A percentile compares a stretch with the other conserved stretches of the same genome.
These are phyloP conservation scores for Pyrus betulifolia DNA, from an alignment of 306 rosid species.

Conservation along the genomic window DNA sequence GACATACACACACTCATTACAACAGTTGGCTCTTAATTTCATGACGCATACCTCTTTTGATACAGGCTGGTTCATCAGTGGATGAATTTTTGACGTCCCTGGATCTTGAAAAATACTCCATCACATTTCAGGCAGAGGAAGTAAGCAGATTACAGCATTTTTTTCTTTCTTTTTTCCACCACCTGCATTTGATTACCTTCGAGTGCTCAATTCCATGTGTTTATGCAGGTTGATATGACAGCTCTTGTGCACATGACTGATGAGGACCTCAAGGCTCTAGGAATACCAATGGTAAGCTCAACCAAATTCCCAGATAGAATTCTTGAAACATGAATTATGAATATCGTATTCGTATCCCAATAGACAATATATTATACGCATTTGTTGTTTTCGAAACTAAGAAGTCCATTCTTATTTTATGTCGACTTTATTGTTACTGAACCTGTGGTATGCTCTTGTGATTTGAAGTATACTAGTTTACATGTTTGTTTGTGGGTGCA, in stretches of 20 bases:
- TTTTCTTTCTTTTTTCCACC: not conserved
- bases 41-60: constrained; percentile 21
- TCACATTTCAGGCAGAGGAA: constrained; percentile 96
- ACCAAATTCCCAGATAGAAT: not conserved
- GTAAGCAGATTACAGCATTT: constrained; percentile 36
- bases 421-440: not conserved
- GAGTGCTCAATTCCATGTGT: constrained; percentile 7
- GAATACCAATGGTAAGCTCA: constrained; percentile 83
- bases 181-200: not conserved
- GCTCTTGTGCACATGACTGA: constrained; percentile 96
- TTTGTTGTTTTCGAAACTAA: not conserved
- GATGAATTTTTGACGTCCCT: constrained; percentile 76
- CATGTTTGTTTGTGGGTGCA: not conserved
- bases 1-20: not conserved
- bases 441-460: not conserved
- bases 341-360: not conserved
- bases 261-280: constrained; percentile 95
- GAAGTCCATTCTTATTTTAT: not conserved
- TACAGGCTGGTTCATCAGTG: constrained; percentile 66
- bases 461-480: not conserved
- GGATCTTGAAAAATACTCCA: constrained; percentile 92
- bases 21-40: not conserved
- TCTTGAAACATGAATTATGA: not conserved
- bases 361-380: not conserved
- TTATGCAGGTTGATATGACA: constrained; percentile 89